Conservation (phyloP, 108 stramenopile species). For the Hondaea fermentalgiana region DNA sequence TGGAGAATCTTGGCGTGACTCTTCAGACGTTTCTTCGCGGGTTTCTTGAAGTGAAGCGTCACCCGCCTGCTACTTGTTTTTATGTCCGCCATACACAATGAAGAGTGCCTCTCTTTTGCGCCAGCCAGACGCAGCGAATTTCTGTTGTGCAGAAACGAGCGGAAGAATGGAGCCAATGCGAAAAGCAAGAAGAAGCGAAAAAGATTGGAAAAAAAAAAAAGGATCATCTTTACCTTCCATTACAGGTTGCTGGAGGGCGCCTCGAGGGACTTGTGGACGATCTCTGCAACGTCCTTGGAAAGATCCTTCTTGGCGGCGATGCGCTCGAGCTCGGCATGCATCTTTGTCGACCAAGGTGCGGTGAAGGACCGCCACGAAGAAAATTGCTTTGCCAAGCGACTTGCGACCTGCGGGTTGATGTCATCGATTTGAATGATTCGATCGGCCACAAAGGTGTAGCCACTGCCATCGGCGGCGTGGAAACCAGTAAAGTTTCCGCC, state of each 20-base stretch:
- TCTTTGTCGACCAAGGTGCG: constrained; percentile 24
- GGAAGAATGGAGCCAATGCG: too few species aligned
- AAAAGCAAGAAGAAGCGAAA: too few species aligned
- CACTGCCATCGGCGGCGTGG: constrained; percentile 69
- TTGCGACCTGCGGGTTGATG: constrained; percentile 80
- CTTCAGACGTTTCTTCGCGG: too few species aligned
- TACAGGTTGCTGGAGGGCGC: neutral
- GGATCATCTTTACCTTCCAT: neutral
- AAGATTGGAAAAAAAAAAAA: too few species aligned
- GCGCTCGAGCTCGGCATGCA: neutral
- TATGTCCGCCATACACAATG: too few species aligned
- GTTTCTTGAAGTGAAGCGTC: too few species aligned
- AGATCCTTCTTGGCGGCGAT: neutral
- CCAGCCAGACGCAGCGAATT: too few species aligned
- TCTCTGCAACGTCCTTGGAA: neutral
- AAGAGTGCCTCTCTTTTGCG: too few species aligned
- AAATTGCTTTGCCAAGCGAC: constrained; percentile 62
- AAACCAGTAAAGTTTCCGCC: constrained; percentile 64
- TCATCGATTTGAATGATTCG: constrained; percentile 65
- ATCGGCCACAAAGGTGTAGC: constrained; percentile 77
- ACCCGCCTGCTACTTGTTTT: too few species aligned
- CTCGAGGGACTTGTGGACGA: constrained; percentile 4
- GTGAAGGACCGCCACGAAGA: constrained; percentile 72
- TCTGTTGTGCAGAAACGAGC: too few species aligned
- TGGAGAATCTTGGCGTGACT: too few species aligned